Evolutionary conservation across 2,329 filamentous ascomycete species (phyloP), one percentile per base, ranked within the genome.

Genomic region (Diaporthe destruens): DNA sequence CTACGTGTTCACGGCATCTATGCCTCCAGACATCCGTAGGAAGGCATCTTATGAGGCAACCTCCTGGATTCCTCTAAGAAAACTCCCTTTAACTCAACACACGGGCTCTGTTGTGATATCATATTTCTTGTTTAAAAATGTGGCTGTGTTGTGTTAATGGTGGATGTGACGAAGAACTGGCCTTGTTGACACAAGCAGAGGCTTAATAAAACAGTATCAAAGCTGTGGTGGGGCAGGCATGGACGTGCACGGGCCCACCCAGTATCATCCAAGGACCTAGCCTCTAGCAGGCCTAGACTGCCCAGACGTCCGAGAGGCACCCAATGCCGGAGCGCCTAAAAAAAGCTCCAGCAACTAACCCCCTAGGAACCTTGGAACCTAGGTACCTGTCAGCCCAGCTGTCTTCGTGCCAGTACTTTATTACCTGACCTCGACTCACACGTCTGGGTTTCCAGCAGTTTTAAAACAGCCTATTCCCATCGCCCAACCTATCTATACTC

Each of bases 331-430:
- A 51, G 61, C 47, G 34, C 61, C 61, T 66, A 53, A 66, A 66
- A 66, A 66, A 66, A 66, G 61, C 44, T 66, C 61, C 61, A 66
- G 61, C 47, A 39, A 53, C 47, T n/a, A 53, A n/a, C n/a, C n/a
- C n/a, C n/a, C n/a, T n/a, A n/a, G n/a, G n/a, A n/a, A n/a, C n/a
- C n/a, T n/a, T n/a, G n/a, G n/a, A n/a, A n/a, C n/a, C n/a, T n/a
- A n/a, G n/a, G n/a, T n/a, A n/a, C n/a, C n/a, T n/a, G n/a, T n/a
- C n/a, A n/a, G n/a, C n/a, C n/a, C n/a, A n/a, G n/a, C n/a, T n/a
- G n/a, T n/a, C n/a, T n/a, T n/a, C n/a, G n/a, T n/a, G 32, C 36
- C 47, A 47, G 53, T 66, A 53, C 61, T 53, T 66, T 66, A 66
- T 53, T 39, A 47, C 39, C 61, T 66, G 61, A 66, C 47, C 32